These are phyloP conservation scores for Eucommia ulmoides DNA, from an alignment of 257 asterid genomes.

Conservation along the genomic window DNA sequence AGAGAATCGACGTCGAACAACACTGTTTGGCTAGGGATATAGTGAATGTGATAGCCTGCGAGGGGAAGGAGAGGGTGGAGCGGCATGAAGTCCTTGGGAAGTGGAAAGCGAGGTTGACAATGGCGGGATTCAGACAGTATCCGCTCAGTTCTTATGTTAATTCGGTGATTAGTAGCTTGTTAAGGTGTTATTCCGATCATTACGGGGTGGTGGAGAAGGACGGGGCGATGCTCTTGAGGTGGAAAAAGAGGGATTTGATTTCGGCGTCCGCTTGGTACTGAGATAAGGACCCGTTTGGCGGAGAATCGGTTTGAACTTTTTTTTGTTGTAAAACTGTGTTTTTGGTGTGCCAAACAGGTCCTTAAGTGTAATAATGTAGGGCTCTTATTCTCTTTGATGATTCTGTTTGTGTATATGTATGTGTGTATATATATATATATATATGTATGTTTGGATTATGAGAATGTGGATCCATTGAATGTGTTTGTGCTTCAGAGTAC, in stretches of 20 bases:
- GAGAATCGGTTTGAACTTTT: no score
- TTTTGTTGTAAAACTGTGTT: no score
- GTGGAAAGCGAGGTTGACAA: slow-evolving; percentile 2
- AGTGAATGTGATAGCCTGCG: no score
- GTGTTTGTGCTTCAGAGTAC: no score
- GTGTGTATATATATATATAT: no score
- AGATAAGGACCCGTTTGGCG: no score
- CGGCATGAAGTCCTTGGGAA: slow-evolving; percentile 4
- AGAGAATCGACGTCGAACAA: background rate
- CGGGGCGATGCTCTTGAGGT: background rate
- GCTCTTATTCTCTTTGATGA: no score
- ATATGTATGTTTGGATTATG: no score
- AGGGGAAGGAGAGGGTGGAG: slow-evolving; percentile 2
- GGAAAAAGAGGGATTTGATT: slow-evolving; percentile 2
- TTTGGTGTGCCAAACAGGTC: no score
- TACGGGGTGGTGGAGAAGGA: background rate
- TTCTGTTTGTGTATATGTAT: no score
- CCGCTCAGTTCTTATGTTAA: slow-evolving; percentile 2
- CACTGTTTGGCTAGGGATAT: slow-evolving; percentile 3
- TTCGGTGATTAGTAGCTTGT: slow-evolving; percentile 1
- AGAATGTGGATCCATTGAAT: no score
- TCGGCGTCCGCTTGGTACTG: slow-evolving; percentile 6
- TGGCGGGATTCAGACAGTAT: background rate
- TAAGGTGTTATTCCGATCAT: slow-evolving; percentile 4
- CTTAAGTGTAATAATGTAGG: no score